A percentile compares a stretch with the other conserved stretches of the same genome.
These are phyloP conservation scores for Rhizophagus clarus DNA, from an alignment of 192 early-diverging fungal genomes.

Conservation along the genomic window DNA sequence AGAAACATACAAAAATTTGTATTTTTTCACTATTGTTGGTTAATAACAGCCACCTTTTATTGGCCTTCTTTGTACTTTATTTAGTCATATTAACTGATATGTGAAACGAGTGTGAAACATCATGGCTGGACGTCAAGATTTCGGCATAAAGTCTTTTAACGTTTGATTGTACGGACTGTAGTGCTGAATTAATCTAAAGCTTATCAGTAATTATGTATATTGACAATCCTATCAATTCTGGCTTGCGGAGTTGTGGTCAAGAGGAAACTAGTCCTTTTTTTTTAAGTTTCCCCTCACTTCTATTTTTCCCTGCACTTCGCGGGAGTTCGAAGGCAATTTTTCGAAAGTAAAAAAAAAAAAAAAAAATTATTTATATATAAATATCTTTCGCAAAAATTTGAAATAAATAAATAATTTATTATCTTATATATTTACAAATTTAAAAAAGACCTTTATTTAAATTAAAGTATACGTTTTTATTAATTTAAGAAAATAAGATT, in stretches of 20 bases:
- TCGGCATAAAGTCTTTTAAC: not conserved
- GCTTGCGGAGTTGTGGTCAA: not conserved
- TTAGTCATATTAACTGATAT: not conserved
- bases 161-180: not conserved
- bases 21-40: not conserved
- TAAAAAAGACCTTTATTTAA: not conserved
- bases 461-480: not conserved
- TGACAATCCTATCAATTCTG: not conserved
- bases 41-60: not conserved
- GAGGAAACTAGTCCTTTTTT: constrained; percentile 4
- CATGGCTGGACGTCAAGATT: not conserved
- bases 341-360: constrained; percentile 2
- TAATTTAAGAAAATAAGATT: constrained; percentile 10
- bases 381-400: not conserved
- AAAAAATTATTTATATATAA: not conserved
- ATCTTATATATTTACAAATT: not conserved
- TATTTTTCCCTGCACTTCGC: constrained; percentile 6
- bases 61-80: constrained; percentile 17
- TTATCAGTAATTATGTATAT: constrained; percentile 1
- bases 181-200: not conserved
- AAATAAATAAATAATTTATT: not conserved
- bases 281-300: constrained; percentile 1
- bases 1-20: not conserved
- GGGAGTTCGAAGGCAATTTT: constrained; percentile 11
- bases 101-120: constrained; percentile 13